Percentiles rank a stretch among this genome's conserved stretches.
These are phyloP conservation scores for Aspergillus sp. DNA, from an alignment of 2,329 filamentous ascomycete species.

Conservation along the genomic window DNA sequence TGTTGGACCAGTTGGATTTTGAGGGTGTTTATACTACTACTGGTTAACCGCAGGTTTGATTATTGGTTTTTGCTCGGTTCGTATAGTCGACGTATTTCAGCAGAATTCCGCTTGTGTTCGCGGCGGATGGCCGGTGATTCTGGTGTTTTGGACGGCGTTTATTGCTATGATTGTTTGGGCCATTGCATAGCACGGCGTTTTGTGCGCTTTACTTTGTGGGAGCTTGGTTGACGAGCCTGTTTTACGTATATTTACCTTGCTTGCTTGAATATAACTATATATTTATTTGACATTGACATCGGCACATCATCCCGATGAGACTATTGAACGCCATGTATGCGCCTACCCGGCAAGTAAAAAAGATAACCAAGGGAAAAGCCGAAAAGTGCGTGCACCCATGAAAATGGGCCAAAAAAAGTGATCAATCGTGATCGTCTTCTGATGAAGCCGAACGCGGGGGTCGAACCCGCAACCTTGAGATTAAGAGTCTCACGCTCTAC, in stretches of 20 bases:
- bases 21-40: constrained; percentile 41
- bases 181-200: constrained; percentile 24
- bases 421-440: too few species aligned
- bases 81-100: neutral
- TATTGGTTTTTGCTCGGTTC: constrained; percentile 8
- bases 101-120: neutral
- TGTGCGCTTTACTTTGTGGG: neutral
- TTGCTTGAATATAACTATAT: too few species aligned
- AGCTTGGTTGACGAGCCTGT: neutral
- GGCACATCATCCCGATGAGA: too few species aligned
- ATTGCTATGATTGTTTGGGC: too few species aligned
- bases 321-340: too few species aligned
- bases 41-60: constrained; percentile 8
- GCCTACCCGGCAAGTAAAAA: too few species aligned
- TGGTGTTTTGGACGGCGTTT: too few species aligned
- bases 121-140: constrained; percentile 1
- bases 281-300: too few species aligned
- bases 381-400: too few species aligned
- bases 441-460: constrained; percentile 30
- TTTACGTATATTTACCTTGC: neutral
- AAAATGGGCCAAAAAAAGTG: neutral
- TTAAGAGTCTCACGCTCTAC: constrained; percentile 44
- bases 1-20: constrained; percentile 62
- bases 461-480: constrained; percentile 35
- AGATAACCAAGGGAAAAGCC: too few species aligned